Evolutionary conservation across 2,329 filamentous ascomycete genomes (phyloP).

Genomic region (Penicillium sp.): DNA sequence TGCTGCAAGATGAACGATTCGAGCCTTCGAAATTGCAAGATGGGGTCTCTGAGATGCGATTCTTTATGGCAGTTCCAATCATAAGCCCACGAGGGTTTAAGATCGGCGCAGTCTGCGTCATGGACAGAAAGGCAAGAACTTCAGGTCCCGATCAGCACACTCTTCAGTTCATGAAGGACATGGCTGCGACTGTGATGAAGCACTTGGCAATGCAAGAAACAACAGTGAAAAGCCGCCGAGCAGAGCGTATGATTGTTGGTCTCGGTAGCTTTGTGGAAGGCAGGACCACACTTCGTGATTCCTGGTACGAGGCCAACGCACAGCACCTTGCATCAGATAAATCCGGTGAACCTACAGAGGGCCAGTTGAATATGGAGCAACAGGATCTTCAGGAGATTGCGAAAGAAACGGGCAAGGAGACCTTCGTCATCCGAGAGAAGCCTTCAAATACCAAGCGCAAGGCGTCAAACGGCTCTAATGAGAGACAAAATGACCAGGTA

Average conservation of each 20-base stretch:
- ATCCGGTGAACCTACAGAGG: constrained; percentile 15
- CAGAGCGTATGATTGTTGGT: constrained; percentile 61
- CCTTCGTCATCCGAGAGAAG: background rate
- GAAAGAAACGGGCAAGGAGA: background rate
- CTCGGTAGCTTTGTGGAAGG: constrained; percentile 58
- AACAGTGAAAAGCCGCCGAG: constrained; percentile 56
- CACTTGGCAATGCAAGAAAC: constrained; percentile 61
- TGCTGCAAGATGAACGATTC: constrained; percentile 37
- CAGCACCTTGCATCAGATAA: constrained; percentile 16
- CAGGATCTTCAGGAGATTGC: constrained; percentile 21
- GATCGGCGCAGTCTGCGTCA: constrained; percentile 64
- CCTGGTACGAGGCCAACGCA: constrained; percentile 24
- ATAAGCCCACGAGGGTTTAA: constrained; percentile 56
- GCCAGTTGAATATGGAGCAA: constrained; percentile 26
- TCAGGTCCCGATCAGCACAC: constrained; percentile 34
- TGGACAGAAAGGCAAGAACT: constrained; percentile 56
- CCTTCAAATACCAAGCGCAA: background rate
- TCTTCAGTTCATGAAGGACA: constrained; percentile 61
- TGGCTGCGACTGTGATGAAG: constrained; percentile 60
- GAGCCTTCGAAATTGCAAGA: constrained; percentile 30
- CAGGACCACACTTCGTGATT: constrained; percentile 34
- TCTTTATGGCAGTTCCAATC: constrained; percentile 64
- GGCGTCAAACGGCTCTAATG: background rate
- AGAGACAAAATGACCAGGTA: background rate
- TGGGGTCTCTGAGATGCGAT: constrained; percentile 39